These are phyloP conservation scores for Ustilago xerochloae DNA, from an alignment of 1,284 basidiomycete species.

Conservation along the genomic window DNA sequence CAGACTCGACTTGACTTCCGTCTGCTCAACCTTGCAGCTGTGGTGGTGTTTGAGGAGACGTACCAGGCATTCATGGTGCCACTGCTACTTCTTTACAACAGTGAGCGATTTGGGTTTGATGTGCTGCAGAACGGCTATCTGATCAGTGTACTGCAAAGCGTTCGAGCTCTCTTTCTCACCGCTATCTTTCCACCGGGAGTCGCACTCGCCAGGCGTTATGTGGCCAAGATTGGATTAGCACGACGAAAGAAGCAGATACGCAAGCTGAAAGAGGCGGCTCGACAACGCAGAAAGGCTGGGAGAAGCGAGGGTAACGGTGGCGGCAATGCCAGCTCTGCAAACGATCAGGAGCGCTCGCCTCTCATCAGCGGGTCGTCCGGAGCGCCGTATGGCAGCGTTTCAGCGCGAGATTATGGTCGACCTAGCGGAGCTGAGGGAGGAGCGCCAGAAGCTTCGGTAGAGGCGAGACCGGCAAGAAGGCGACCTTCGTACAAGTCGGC, in stretches of 20 bases:
- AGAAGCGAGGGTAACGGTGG: background rate
- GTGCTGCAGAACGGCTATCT: constrained; percentile 62
- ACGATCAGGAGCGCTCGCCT: constrained; percentile 18
- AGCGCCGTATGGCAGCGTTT: constrained; percentile 22
- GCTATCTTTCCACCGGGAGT: constrained; percentile 57
- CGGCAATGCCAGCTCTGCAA: background rate
- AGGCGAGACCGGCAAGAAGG: constrained; percentile 21
- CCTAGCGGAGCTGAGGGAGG: background rate
- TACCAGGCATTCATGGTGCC: constrained; percentile 63
- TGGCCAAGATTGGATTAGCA: constrained; percentile 40
- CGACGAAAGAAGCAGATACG: constrained; percentile 24
- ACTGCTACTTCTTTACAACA: constrained; percentile 60
- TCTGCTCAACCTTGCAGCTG: constrained; percentile 51
- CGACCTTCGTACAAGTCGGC: constrained; percentile 44
- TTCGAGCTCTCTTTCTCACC: constrained; percentile 53
- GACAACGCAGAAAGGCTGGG: constrained; percentile 11
- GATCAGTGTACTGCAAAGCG: constrained; percentile 56
- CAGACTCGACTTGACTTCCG: constrained; percentile 48
- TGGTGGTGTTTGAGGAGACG: constrained; percentile 59
- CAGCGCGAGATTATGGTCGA: constrained; percentile 28
- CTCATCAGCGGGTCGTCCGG: constrained; percentile 14
- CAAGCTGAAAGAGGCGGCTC: constrained; percentile 30
- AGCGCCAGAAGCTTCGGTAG: background rate
- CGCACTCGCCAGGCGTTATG: constrained; percentile 40
- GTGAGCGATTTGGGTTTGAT: constrained; percentile 56